These are phyloP conservation scores for Pythium graminicola DNA, from an alignment of 352 stramenopile genomes.

Conservation along the genomic window DNA sequence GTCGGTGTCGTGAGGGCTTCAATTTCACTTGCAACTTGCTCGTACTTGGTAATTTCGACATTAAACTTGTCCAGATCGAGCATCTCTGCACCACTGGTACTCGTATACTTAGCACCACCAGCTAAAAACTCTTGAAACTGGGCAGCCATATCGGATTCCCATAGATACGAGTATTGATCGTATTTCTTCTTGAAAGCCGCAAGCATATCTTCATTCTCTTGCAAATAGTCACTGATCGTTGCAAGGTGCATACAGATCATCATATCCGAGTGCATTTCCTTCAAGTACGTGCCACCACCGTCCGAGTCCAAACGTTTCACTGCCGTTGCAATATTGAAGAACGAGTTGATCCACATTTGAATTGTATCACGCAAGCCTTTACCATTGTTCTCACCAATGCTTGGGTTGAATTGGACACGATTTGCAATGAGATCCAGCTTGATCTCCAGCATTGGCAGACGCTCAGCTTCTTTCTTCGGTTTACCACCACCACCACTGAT, in stretches of 20 bases:
- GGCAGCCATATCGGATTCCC: slow-evolving; percentile 90
- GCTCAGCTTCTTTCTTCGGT: slow-evolving; percentile 35
- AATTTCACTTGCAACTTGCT: slow-evolving; percentile 90
- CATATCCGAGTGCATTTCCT: slow-evolving; percentile 96
- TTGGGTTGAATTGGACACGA: slow-evolving; percentile 83
- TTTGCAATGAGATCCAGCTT: slow-evolving; percentile 92
- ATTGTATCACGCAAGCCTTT: slow-evolving; percentile 94
- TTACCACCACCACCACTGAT: slow-evolving; percentile 31
- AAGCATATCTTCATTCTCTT: slow-evolving; percentile 91
- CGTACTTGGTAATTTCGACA: slow-evolving; percentile 93
- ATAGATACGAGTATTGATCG: slow-evolving; percentile 95
- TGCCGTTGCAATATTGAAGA: slow-evolving; percentile 93
- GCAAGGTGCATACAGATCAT: slow-evolving; percentile 92
- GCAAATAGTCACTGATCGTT: slow-evolving; percentile 90
- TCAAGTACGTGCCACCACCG: slow-evolving; percentile 93
- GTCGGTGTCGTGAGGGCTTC: slow-evolving; percentile 83
- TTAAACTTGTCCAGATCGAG: slow-evolving; percentile 95
- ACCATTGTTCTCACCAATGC: slow-evolving; percentile 84
- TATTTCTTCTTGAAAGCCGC: slow-evolving; percentile 92
- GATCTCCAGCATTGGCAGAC: slow-evolving; percentile 95
- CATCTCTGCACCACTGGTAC: slow-evolving; percentile 79
- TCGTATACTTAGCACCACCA: slow-evolving; percentile 38
- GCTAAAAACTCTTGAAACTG: slow-evolving; percentile 92
- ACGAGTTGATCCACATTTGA: slow-evolving; percentile 95
- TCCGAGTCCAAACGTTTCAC: slow-evolving; percentile 95